Evolutionary conservation across 2,329 filamentous ascomycete genomes (phyloP).

Genomic region (Reticulascus tulasneorum): DNA sequence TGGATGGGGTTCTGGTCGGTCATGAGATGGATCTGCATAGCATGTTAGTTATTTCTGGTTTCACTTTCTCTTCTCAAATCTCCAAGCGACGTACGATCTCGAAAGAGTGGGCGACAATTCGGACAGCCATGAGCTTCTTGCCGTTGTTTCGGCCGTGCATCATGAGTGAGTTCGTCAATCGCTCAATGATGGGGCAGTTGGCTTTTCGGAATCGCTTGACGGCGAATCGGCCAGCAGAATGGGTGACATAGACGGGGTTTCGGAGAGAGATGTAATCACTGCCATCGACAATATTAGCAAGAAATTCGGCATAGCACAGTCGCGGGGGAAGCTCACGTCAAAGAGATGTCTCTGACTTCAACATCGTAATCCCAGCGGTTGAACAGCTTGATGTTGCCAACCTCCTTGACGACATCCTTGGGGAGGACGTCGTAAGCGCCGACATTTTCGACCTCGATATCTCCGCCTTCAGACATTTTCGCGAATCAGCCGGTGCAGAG

Average conservation of each 20-base stretch:
- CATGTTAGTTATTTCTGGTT: constrained; percentile 22
- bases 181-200: constrained; percentile 99
- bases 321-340: constrained; percentile 63
- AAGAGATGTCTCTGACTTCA: constrained; percentile 98
- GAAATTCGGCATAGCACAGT: background rate
- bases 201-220: constrained; percentile 99
- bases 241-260: constrained; percentile 96
- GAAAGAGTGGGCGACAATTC: constrained; percentile 97
- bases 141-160: constrained; percentile 99
- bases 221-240: constrained; percentile 98
- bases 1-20: constrained; percentile 99
- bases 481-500: constrained; percentile 33
- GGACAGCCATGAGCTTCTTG: constrained; percentile 99
- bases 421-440: constrained; percentile 77
- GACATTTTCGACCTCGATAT: constrained; percentile 85
- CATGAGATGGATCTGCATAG: constrained; percentile 93
- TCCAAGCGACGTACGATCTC: constrained; percentile 81
- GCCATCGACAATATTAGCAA: constrained; percentile 6
- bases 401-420: constrained; percentile 86
- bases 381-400: constrained; percentile 93
- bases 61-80: constrained; percentile 1
- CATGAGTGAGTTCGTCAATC: constrained; percentile 99
- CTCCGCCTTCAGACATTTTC: constrained; percentile 91
- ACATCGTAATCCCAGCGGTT: constrained; percentile 99
- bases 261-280: constrained; percentile 99